Percentiles rank a stretch among this genome's conserved stretches.
These are phyloP conservation scores for Zasmidium citrigriseum DNA, from an alignment of 2,329 filamentous ascomycete species.

Conservation along the genomic window DNA sequence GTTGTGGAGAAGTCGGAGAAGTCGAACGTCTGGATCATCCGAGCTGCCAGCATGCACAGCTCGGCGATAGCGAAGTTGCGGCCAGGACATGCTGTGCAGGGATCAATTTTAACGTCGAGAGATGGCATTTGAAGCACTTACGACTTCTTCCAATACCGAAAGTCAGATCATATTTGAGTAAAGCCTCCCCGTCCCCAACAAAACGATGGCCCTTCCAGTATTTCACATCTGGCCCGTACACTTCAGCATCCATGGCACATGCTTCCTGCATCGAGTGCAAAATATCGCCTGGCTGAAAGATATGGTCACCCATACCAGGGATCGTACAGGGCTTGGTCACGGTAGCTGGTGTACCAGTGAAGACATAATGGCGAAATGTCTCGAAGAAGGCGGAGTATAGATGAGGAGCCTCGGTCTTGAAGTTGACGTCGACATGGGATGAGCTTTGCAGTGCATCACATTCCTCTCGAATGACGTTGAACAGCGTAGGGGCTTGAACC, in stretches of 20 bases:
- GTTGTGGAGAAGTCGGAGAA: too few species aligned
- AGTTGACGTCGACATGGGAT: conserved; percentile 4
- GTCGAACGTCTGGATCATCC: too few species aligned
- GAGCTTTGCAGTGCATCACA: conserved; percentile 7
- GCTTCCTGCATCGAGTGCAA: conserved; percentile 7
- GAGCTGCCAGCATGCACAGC: too few species aligned
- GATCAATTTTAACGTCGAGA: not conserved
- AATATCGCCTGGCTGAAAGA: conserved; percentile 11
- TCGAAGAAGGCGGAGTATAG: conserved; percentile 13
- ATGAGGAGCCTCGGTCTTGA: conserved; percentile 9
- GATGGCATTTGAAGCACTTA: not conserved
- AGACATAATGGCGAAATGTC: conserved; percentile 11
- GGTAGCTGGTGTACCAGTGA: conserved; percentile 11
- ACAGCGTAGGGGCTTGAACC: conserved; percentile 6
- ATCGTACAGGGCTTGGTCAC: conserved; percentile 8
- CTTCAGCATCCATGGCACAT: conserved; percentile 9
- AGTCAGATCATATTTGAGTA: conserved; percentile 10
- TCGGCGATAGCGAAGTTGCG: conserved; percentile 12
- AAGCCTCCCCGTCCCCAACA: conserved; percentile 6
- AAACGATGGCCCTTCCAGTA: conserved; percentile 14
- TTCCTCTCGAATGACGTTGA: conserved; percentile 8
- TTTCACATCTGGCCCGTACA: conserved; percentile 6
- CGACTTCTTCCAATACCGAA: conserved; percentile 11
- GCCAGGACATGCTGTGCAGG: conserved; percentile 6
- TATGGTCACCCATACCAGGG: conserved; percentile 8